Evolutionary conservation across 176 grass and related monocot species (phyloP), one percentile per base, ranked within the genome.

Genomic region (Secale cereale): DNA sequence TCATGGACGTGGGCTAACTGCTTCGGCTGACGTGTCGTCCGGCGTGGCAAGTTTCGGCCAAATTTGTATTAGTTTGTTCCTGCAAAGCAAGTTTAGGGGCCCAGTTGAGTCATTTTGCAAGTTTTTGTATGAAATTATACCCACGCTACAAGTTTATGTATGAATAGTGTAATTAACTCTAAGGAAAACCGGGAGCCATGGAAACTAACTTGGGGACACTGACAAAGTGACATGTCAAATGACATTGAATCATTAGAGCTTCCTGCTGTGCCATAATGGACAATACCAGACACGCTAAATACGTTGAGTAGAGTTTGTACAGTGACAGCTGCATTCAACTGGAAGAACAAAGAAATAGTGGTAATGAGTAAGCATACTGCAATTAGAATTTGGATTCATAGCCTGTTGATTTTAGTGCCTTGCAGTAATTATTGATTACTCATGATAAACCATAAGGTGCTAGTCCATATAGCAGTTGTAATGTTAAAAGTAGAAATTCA

Each of bases 211-310:
- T 94, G 50, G 95, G 92, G 11, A 94, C 84, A 70, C 92, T 94
- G 57, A 97, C 95, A 70, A 94, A n/a, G n/a, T n/a, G n/a, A n/a
- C n/a, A n/a, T 92, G 0, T 90, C 92, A 19, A 92, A 94, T 3
- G 86, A 94, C 84, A 97, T 81, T 5, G 95, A 97, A 39, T 97
- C 85, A 40, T 94, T 94, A 50, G 90, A 80, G 81, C 95, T 94
- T 75, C 95, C 92, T 32, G 95, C 95, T 31, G 86, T 94, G 22
- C 95, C 95, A 25, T 92, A 97, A 81, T 97, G 92, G 70, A 97
- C 95, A 65, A 97, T 88, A 17, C 95, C 95, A 25, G 79, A 71
- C 1, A 97, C 82, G 14, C 54, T 81, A 31, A 97, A 97, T 45
- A 89, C 84, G 45, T 94, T 86, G 1, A 97, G 72, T 67, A 97